phyloP scores from a whole-genome alignment of 1,284 basidiomycete genomes.

The Leccinum subfulvum region DNA sequence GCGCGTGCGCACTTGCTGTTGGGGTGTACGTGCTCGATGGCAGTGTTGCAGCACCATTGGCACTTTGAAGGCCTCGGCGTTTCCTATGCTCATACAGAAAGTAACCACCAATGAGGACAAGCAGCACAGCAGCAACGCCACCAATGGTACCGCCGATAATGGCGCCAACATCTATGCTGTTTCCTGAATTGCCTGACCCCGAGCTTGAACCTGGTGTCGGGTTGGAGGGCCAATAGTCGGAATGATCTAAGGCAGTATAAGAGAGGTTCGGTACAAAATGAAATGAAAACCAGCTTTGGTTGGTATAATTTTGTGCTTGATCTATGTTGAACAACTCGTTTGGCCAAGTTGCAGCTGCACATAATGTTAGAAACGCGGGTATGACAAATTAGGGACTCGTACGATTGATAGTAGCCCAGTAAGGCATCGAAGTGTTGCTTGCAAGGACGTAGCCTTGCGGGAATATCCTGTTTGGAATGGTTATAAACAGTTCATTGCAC shows the following conservation, averaged over 20 bases:
- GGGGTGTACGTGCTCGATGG: background rate
- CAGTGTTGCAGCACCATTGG: background rate
- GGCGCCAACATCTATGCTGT: conserved; percentile 15
- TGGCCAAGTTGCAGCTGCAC: conserved; percentile 22
- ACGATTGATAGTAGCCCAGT: conserved; percentile 29
- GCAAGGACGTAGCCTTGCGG: conserved; percentile 21
- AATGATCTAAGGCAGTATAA: conserved; percentile 5
- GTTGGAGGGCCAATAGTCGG: conserved; percentile 14
- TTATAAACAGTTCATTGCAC: conserved; percentile 1
- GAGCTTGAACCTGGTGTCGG: conserved; percentile 1
- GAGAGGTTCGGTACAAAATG: too few relatives aligned
- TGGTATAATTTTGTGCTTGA: conserved; percentile 14
- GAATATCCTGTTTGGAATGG: conserved; percentile 17
- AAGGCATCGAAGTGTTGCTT: conserved; percentile 24
- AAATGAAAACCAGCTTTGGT: conserved; percentile 5
- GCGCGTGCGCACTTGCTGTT: conserved; percentile 1
- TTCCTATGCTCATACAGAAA: conserved; percentile 17
- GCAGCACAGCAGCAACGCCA: conserved; percentile 15
- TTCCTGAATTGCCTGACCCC: conserved; percentile 3
- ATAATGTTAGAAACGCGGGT: background rate
- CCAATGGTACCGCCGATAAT: conserved; percentile 27
- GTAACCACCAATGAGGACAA: conserved; percentile 21
- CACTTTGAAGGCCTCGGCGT: background rate
- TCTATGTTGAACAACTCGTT: conserved; percentile 15
- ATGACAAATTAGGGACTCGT: conserved; percentile 1